Base-by-base conservation (phyloP, 2,329 filamentous ascomycete genomes). In the Aspergillus sp. region DNA sequence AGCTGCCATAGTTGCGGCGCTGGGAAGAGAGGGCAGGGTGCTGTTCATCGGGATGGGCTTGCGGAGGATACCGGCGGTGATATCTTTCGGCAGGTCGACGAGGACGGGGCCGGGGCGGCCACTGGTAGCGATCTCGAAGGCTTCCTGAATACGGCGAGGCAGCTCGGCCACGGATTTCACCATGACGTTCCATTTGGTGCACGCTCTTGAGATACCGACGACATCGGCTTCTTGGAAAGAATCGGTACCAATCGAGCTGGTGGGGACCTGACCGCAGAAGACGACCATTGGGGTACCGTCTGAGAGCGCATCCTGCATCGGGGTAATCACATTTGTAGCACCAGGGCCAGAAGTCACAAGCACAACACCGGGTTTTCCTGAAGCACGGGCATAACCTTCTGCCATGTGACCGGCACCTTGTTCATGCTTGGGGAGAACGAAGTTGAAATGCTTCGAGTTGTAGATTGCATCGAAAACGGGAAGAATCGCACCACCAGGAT, bases 141-240 rank as follows among this genome's bases (percentile, higher is more conserved):
- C 93, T 74, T 97, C 93, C 69, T 96, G 95, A 65, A 97, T 97
- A 56, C 91, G 82, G 61, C 88, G 83, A 44, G 93, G 93, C 48
- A 98, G 78, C 72, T 98, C 93, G 44, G 88, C 90, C 47, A 95
- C 84, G 68, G 85, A 91, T 79, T 94, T 96, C 43, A 96, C 89
- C 90, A 97, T 94, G 51, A 95, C 89, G 62, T 97, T 97, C 93
- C 93, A 98, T 76, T 97, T 97, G 59, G 90, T 96, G 78, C 90
- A 96, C 17, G 90, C 84, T 62, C 91, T 82, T 30, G 89, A 95
- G 68, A 98, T 97, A 58, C 91, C 91, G 50, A 96, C 78, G 32
- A 95, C 84, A 65, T 98, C 93, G 50, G 90, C 90, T 73, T 97
- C 93, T 69, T 98, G 93, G 79, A 97, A 97, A 48, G 90, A 89